Base-by-base conservation (phyloP, 345 rosid genomes). In the Heritiera fomes region DNA sequence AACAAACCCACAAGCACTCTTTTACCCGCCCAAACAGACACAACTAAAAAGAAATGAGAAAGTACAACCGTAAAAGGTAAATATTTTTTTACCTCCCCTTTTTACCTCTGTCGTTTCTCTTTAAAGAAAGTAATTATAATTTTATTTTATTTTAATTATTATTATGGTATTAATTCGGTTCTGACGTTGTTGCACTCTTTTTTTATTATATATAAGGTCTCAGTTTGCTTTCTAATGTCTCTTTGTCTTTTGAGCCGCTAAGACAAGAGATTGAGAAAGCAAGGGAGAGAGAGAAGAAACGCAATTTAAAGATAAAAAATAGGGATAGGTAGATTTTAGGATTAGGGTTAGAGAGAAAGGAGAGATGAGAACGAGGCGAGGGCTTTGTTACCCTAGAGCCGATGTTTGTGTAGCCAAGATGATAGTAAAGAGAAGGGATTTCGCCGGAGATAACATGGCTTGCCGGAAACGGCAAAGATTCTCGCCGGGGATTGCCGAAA, bases 311-410 rank as follows among this genome's bases (percentile, higher is more conserved):
- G 62, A 52, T 53, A 56, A 23, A 3, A 56, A 23, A 3, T 8
- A 47, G 45, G 2, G 63, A 46, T 53, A n/a, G 15, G 4, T 67
- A 20, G 70, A 40, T 65, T 65, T 69, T 30, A 1, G 32, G 14
- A 12, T 4, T 60, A 6, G 45, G 43, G 18, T 32, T 76, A 76
- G n/a, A 34, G 47, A 23, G 17, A 3, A 50, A 50, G 53, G 70
- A 61, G 73, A 81, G 62, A 91, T 87, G 93, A 88, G 87, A 84
- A 89, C 91, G 53, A 87, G 87, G 68, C 84, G 88, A 77, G 88
- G 88, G 75, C 60, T 83, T 75, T 87, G 83, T 87, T 89, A 86
- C 62, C 94, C 87, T 1, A 85, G 80, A 72, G 13, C 45, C 52
- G 81, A 67, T 55, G 30, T 79, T 72, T 81, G 72, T 72, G 34